Evolutionary conservation across 345 rosid species (phyloP).

Genomic region (Carallia pectinifolia): DNA sequence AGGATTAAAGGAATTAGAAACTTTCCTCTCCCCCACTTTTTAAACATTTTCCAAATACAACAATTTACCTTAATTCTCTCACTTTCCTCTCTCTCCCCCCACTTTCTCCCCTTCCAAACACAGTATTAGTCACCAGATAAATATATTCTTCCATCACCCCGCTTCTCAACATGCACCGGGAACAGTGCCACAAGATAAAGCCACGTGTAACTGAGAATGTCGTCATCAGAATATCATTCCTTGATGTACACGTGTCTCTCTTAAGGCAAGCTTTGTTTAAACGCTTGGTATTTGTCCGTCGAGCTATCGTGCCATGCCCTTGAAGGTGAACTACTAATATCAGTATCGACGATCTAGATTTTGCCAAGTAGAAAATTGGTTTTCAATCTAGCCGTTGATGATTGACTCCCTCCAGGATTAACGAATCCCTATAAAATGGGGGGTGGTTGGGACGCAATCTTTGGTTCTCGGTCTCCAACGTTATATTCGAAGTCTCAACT

Average conservation of each 20-base stretch:
- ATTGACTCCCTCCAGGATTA: not conserved
- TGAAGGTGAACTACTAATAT: no score
- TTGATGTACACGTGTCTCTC: slow-evolving; percentile 4
- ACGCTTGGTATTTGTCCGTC: slow-evolving; percentile 10
- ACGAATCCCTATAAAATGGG: slow-evolving; percentile 13
- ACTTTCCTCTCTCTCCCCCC: no score
- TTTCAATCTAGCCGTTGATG: slow-evolving; percentile 3
- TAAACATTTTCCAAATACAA: no score
- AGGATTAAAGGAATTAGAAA: no score
- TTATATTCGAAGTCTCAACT: slow-evolving; percentile 11
- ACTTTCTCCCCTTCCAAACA: no score
- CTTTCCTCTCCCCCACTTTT: no score
- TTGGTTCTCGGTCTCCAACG: not conserved
- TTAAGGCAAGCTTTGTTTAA: not conserved
- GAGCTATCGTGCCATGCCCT: not conserved
- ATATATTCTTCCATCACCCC: not conserved
- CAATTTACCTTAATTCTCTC: no score
- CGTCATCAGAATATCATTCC: not conserved
- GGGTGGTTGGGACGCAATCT: slow-evolving; percentile 10
- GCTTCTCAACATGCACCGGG: slow-evolving; percentile 2
- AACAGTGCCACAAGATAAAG: not conserved
- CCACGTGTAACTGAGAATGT: slow-evolving; percentile 4
- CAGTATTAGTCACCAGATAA: no score
- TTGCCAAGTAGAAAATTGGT: slow-evolving; percentile 11
- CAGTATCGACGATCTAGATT: not conserved